Evolutionary conservation across 768 basidiomycete genomes (phyloP).

Genomic region (Trametes gibbosa): DNA sequence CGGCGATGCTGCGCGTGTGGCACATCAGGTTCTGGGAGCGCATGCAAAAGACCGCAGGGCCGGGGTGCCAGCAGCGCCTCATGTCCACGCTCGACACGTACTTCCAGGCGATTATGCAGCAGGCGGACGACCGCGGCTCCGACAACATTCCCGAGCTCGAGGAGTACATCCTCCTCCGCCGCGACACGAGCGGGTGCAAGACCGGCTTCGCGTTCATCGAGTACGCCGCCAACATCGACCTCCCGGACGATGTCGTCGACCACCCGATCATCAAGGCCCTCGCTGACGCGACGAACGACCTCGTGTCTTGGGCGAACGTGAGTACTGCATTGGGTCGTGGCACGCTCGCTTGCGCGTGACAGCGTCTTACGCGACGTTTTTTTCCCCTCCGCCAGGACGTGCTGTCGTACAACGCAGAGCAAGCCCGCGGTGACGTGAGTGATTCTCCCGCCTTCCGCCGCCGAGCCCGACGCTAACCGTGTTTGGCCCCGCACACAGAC

Average conservation of each 20-base stretch:
- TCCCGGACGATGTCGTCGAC: constrained; percentile 53
- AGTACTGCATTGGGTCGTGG: constrained; percentile 12
- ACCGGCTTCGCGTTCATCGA: constrained; percentile 52
- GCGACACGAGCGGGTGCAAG: constrained; percentile 53
- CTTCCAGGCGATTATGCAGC: constrained; percentile 32
- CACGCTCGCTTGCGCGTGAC: background rate
- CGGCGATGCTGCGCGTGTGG: background rate
- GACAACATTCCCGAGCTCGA: constrained; percentile 39
- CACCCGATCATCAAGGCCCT: constrained; percentile 48
- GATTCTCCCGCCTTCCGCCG: background rate
- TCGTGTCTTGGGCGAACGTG: constrained; percentile 43
- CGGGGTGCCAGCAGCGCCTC: constrained; percentile 36
- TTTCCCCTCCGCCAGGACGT: constrained; percentile 58
- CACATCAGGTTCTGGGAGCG: constrained; percentile 34
- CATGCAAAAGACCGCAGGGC: constrained; percentile 37
- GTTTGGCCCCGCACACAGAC: constrained; percentile 27
- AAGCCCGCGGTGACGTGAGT: constrained; percentile 50
- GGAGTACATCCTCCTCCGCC: constrained; percentile 50
- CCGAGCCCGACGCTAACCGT: background rate
- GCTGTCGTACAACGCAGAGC: constrained; percentile 75
- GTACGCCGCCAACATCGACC: constrained; percentile 49
- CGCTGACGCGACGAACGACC: constrained; percentile 47
- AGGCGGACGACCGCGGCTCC: constrained; percentile 30
- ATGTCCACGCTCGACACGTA: constrained; percentile 31
- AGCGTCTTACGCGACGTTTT: constrained; percentile 6